Conservation (phyloP, 306 rosid genomes). For the Lathyrus tuberosus region DNA sequence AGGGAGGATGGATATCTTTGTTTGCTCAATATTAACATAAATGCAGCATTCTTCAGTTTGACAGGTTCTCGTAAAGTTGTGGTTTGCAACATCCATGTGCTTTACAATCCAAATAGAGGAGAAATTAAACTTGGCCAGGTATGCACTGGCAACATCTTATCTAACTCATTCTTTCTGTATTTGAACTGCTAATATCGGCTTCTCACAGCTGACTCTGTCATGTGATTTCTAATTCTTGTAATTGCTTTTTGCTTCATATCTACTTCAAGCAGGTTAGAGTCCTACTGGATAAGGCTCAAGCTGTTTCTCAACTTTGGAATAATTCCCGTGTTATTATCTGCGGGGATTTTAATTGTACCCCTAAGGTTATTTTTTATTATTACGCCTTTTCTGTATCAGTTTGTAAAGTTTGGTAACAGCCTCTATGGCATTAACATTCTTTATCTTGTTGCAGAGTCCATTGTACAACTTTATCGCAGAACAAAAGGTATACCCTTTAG, state of each 20-base stretch:
- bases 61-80: slow-evolving; percentile 65
- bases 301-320: slow-evolving; percentile 80
- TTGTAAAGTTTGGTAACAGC: slow-evolving; percentile 11
- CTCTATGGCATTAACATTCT: slow-evolving; percentile 29
- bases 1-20: slow-evolving; percentile 26
- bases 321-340: slow-evolving; percentile 86
- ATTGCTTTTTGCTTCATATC: slow-evolving; percentile 31
- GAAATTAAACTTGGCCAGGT: slow-evolving; percentile 99
- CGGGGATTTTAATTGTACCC: slow-evolving; percentile 96
- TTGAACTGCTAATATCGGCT: slow-evolving; percentile 7
- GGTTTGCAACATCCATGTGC: slow-evolving; percentile 85
- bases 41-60: slow-evolving; percentile 56
- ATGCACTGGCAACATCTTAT: slow-evolving; percentile 34
- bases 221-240: slow-evolving; percentile 37
- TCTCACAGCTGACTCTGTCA: slow-evolving; percentile 13
- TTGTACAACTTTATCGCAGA: slow-evolving; percentile 81
- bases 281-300: slow-evolving; percentile 74
- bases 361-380: slow-evolving; percentile 64
- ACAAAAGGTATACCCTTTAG: slow-evolving; percentile 63
- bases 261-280: slow-evolving; percentile 72
- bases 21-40: slow-evolving; percentile 34
- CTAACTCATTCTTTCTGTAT: slow-evolving; percentile 21
- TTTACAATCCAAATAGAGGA: slow-evolving; percentile 89
- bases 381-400: slow-evolving; percentile 34
- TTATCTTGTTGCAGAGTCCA: slow-evolving; percentile 69